phyloP scores from a whole-genome alignment of 2,329 filamentous ascomycete genomes.

The Xylariaceae sp. region DNA sequence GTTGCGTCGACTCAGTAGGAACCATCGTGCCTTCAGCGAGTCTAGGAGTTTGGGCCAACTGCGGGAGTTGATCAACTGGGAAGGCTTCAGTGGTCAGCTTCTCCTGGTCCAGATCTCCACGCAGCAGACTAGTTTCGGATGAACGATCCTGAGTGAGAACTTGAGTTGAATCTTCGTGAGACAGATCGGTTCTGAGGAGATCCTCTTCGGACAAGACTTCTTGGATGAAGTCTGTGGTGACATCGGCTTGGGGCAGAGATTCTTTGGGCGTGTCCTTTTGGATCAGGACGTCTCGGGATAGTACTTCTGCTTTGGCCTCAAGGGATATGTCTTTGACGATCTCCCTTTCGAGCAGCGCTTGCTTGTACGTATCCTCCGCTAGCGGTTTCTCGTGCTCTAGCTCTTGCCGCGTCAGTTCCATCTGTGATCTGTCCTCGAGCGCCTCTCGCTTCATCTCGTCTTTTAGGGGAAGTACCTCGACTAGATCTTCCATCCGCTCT shows the following conservation, averaged over 20 bases:
- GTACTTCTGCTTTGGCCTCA: not conserved
- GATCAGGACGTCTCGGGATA: not conserved
- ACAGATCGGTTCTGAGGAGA: not conserved
- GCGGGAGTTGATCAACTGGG: too few relatives aligned
- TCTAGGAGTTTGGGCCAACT: not conserved
- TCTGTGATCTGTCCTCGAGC: constrained; percentile 5
- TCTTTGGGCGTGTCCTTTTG: not conserved
- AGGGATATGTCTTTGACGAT: not conserved
- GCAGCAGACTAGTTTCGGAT: not conserved
- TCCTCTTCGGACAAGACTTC: not conserved
- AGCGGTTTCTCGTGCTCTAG: not conserved
- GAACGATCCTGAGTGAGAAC: not conserved
- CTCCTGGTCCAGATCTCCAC: not conserved
- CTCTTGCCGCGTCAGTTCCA: not conserved
- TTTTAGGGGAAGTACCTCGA: constrained; percentile 17
- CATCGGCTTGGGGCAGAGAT: not conserved
- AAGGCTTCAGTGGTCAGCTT: too few relatives aligned
- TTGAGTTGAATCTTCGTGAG: not conserved
- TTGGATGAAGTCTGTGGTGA: not conserved
- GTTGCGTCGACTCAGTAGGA: not conserved
- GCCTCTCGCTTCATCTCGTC: constrained; percentile 27
- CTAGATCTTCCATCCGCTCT: not conserved
- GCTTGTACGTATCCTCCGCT: not conserved
- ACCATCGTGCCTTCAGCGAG: not conserved
- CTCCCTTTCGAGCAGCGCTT: not conserved